Base-by-base conservation (phyloP, 495 filamentous ascomycete species). In the Darksidea phi region DNA sequence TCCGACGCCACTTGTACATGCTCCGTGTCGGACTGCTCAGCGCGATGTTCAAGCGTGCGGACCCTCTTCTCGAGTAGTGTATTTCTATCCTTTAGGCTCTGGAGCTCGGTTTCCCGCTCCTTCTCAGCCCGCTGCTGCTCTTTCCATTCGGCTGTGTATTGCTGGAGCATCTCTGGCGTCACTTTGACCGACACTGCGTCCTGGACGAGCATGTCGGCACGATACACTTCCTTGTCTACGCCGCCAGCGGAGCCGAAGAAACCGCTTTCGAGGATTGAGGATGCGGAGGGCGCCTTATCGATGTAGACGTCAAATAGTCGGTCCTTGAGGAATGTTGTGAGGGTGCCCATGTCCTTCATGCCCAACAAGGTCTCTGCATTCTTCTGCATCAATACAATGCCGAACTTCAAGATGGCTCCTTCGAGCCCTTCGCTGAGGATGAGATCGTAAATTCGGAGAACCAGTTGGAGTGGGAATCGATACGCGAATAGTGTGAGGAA, bases 401-500 rank as follows among this genome's bases (percentile, higher is more conserved):
- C 91, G 69, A 99, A 97, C 65, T 91, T 94, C 54, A 97, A 78
- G 59, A 99, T 93, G 0, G 87, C 85, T 36, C 86, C 88, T 57
- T 93, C 92, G 15, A 99, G 77, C 2, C 94, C 94, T 75, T 99
- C 94, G 66, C 91, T 93, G 34, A 99, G 83, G 43, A 99, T 91
- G 32, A 99, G 80, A 73, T 99, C 94, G 75, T 97, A 97, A 32
- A 99, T 91, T 50, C 94, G 89, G 51, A 99, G 82, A 20, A 97
- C 94, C 1, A 99, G 82, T 70, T 99, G 94, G 8, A 99, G 79
- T 12, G 94, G 94, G 73, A 99, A 99, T 47, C 95, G 88, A 73
- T 99, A 97, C 15, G 94, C 92, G 69, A 99, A 99, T n/a, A 99
- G 82, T 6, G 94, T 99, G 43, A 99, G 84, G 74, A 97, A 97